Evolutionary conservation across 495 filamentous ascomycete genomes (phyloP), one percentile per base, ranked within the genome.

Genomic region (Daldinia loculata): DNA sequence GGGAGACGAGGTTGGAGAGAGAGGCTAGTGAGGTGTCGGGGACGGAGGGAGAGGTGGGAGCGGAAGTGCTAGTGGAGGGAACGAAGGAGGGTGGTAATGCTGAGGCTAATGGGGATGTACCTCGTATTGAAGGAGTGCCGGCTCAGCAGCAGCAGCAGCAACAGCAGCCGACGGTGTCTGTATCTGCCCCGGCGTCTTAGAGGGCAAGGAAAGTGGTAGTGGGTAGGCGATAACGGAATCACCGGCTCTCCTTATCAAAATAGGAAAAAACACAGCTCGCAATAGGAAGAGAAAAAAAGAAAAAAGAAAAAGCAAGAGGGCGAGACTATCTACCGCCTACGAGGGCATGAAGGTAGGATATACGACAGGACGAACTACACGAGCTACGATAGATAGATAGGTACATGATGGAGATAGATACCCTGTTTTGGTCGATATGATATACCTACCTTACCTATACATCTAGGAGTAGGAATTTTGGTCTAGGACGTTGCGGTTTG

Each of bases 1-100:
- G 88, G 15, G 95, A 99, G 80, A 89, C 89, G 14, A 84, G 95
- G 38, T 84, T 97, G 1, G 92, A 93, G 74, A 87, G 83, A 66
- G 92, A 94, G 78, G 74, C 72, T 30, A n/a, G 38, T 11, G 67
- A 19, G 6, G 70, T 3, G n/a, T 30, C n/a, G 0, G 53, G 15
- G 2, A 7, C 52, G 4, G 53, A n/a, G 53, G 30, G 8, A 26
- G 53, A 5, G 27, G 30, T 2, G 17, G 30, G 11, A 24, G n/a
- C n/a, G 29, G 53, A 56, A 17, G 53, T 19, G 24, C 4, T 56
- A 5, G 52, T 34, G 9, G 27, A 19, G 30, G 53, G 29, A 4
- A 22, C 29, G 30, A 17, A 36, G 17, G 7, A 36, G 53, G 27
- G 30, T 7, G 30, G 17, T 0, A 36, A 17, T 27, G 3, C 26